Conservation (phyloP, 2,329 filamentous ascomycete species). For the Fusarium illudens region DNA sequence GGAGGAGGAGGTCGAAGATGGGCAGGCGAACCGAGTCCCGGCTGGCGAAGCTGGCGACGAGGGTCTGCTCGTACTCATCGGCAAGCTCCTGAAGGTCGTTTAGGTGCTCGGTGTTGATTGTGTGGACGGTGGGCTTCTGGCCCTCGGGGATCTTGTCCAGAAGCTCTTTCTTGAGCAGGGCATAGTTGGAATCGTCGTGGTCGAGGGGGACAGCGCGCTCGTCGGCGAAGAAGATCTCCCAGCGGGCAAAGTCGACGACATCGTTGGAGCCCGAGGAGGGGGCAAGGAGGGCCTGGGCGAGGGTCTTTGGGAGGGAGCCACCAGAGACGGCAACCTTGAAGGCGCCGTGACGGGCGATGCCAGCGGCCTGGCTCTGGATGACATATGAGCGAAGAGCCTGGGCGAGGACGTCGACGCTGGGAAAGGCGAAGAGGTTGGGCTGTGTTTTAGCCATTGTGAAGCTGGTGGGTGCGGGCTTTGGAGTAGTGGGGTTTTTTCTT, state of each 20-base stretch:
- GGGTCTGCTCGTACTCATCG: slow-evolving; percentile 88
- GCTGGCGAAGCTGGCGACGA: slow-evolving; percentile 86
- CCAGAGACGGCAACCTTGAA: slow-evolving; percentile 96
- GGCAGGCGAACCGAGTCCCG: slow-evolving; percentile 94
- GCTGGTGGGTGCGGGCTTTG: slow-evolving; percentile 37
- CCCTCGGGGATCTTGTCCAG: slow-evolving; percentile 84
- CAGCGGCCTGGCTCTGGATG: slow-evolving; percentile 80
- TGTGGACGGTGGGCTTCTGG: slow-evolving; percentile 74
- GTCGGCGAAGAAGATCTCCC: slow-evolving; percentile 99
- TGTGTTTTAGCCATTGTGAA: slow-evolving; percentile 62
- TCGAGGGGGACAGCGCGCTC: slow-evolving; percentile 94
- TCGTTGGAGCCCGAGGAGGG: slow-evolving; percentile 63
- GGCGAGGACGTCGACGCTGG: slow-evolving; percentile 74
- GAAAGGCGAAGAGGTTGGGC: slow-evolving; percentile 83
- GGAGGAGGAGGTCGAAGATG: slow-evolving; percentile 91
- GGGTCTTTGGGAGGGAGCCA: slow-evolving; percentile 87
- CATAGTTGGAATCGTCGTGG: slow-evolving; percentile 94
- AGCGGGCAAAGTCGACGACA: slow-evolving; percentile 79
- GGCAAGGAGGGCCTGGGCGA: slow-evolving; percentile 83
- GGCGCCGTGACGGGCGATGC: slow-evolving; percentile 78
- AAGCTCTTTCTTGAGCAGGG: slow-evolving; percentile 84
- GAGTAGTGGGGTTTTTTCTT: slow-evolving; percentile 13
- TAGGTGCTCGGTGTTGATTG: slow-evolving; percentile 73
- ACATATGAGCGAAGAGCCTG: slow-evolving; percentile 82
- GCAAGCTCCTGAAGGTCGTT: slow-evolving; percentile 90